Percentiles rank a stretch among this genome's conserved stretches.
These are phyloP conservation scores for Neocallimastix lanati DNA, from an alignment of 192 early-diverging fungal species.

Conservation along the genomic window DNA sequence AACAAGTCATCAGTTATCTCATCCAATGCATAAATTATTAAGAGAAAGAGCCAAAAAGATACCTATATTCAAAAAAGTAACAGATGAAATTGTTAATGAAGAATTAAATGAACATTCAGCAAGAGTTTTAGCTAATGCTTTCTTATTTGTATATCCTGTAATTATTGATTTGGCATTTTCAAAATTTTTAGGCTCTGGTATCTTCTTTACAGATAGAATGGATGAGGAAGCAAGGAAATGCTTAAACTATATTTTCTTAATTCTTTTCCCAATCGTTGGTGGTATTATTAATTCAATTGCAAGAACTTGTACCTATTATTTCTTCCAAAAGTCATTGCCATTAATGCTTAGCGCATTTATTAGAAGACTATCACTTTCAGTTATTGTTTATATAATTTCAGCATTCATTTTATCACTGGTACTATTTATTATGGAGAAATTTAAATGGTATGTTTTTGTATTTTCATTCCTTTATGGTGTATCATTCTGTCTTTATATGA, in stretches of 20 bases:
- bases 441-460: not conserved
- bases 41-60: not conserved
- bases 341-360: constrained; percentile 15
- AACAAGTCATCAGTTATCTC: not conserved
- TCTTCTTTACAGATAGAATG: constrained; percentile 10
- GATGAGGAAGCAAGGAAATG: not conserved
- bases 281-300: constrained; percentile 20
- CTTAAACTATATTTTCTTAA: not conserved
- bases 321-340: constrained; percentile 22
- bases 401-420: constrained; percentile 3
- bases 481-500: constrained; percentile 15
- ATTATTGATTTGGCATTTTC: not conserved
- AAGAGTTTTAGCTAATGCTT: not conserved
- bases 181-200: constrained; percentile 1
- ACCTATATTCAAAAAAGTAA: not conserved
- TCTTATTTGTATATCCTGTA: not conserved
- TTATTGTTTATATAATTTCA: constrained; percentile 6
- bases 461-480: not conserved
- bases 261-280: constrained; percentile 13
- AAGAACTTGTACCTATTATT: constrained; percentile 18
- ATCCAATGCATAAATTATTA: not conserved
- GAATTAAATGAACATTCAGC: not conserved
- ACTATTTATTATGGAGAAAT: not conserved
- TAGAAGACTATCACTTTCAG: constrained; percentile 12
- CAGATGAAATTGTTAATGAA: not conserved